A percentile compares a stretch with the other conserved stretches of the same genome.
Conservation (phyloP, 2,329 filamentous ascomycete genomes). For the Teratosphaeria pseudoeucalypti region DNA sequence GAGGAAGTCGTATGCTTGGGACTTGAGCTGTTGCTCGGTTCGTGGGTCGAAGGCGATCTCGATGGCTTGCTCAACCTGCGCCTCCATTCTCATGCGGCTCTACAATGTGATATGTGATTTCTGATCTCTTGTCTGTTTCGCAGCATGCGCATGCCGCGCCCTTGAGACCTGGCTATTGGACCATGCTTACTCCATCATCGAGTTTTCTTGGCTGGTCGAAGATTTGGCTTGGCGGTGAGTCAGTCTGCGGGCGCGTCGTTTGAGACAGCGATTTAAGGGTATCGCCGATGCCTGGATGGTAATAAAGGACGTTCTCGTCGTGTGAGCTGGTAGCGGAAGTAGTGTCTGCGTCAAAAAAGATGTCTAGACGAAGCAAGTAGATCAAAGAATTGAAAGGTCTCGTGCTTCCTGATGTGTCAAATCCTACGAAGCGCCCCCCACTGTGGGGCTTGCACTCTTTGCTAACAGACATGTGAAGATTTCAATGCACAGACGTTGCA, state of each 20-base stretch:
- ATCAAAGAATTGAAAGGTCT: background rate
- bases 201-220: background rate
- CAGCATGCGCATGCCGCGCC: constrained; percentile 8
- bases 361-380: background rate
- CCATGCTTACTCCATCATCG: constrained; percentile 1
- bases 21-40: constrained; percentile 64
- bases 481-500: background rate
- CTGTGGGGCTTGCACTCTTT: background rate
- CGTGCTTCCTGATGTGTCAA: background rate
- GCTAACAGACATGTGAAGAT: background rate
- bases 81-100: constrained; percentile 15
- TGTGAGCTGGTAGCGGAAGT: background rate
- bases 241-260: background rate
- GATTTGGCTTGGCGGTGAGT: constrained; percentile 2
- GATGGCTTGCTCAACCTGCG: constrained; percentile 85
- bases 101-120: background rate
- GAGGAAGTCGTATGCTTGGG: constrained; percentile 72
- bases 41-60: constrained; percentile 80
- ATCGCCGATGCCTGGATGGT: background rate
- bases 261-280: background rate
- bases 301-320: background rate
- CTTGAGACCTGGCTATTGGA: constrained; percentile 1
- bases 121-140: background rate
- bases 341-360: background rate
- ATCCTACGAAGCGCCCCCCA: background rate